Conservation (phyloP, 2,329 filamentous ascomycete genomes). For the Cladosporium sphaerospermum region DNA sequence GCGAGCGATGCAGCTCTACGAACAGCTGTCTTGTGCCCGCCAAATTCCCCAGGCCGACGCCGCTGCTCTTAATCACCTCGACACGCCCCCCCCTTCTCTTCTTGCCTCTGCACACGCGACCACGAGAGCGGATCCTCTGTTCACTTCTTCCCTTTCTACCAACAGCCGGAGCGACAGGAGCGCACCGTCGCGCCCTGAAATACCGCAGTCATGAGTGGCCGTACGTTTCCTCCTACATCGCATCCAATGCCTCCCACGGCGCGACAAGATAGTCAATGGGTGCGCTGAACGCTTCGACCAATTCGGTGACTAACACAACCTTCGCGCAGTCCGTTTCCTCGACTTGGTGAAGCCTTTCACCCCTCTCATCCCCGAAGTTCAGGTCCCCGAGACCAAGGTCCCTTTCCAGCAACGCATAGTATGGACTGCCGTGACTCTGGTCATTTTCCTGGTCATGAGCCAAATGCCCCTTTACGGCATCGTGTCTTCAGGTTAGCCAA, state of each 20-base stretch:
- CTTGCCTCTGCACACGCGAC: slow-evolving; percentile 1
- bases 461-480: slow-evolving; percentile 98
- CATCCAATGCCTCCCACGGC: slow-evolving; percentile 16
- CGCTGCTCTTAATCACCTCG: not conserved
- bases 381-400: slow-evolving; percentile 95
- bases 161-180: slow-evolving; percentile 13
- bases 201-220: slow-evolving; percentile 48
- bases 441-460: slow-evolving; percentile 99
- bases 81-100: slow-evolving; percentile 21
- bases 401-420: slow-evolving; percentile 81
- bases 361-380: slow-evolving; percentile 98
- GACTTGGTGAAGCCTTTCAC: slow-evolving; percentile 99
- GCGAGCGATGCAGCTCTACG: slow-evolving; percentile 8
- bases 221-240: slow-evolving; percentile 38
- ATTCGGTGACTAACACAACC: slow-evolving; percentile 13
- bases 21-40: slow-evolving; percentile 7
- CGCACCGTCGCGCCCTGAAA: slow-evolving; percentile 6
- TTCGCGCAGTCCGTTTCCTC: slow-evolving; percentile 81
- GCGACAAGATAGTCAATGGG: slow-evolving; percentile 17
- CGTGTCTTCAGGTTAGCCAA: slow-evolving; percentile 65
- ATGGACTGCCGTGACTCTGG: slow-evolving; percentile 61
- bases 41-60: slow-evolving; percentile 3
- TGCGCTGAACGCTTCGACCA: not conserved
- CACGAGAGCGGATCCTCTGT: slow-evolving; percentile 2
- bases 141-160: slow-evolving; percentile 10